A percentile compares a stretch with the other conserved stretches of the same genome.
phyloP scores from a whole-genome alignment of 1,284 basidiomycete species.

The Malassezia sp. region DNA sequence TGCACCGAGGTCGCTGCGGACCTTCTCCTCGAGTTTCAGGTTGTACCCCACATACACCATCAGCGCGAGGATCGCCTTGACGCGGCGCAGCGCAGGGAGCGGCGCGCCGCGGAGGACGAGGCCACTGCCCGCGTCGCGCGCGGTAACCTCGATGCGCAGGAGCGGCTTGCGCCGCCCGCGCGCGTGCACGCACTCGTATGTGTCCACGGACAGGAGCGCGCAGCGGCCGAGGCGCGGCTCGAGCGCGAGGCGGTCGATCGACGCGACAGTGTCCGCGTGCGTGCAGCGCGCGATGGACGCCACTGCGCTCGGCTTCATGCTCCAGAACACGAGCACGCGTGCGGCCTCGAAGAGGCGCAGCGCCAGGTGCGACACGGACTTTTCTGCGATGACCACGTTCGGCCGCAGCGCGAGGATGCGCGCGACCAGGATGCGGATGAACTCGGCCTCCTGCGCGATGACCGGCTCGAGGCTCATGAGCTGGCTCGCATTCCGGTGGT shows the following conservation, averaged over 20 bases:
- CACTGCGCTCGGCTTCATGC: constrained; percentile 77
- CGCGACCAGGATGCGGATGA: constrained; percentile 73
- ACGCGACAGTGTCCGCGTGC: constrained; percentile 85
- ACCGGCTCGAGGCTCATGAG: constrained; percentile 88
- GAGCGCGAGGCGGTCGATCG: constrained; percentile 82
- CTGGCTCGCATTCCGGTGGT: constrained; percentile 75
- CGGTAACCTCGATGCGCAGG: constrained; percentile 84
- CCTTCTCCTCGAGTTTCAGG: constrained; percentile 80
- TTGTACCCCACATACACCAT: constrained; percentile 80
- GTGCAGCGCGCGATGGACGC: constrained; percentile 83
- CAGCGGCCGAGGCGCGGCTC: constrained; percentile 86
- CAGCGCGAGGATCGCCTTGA: constrained; percentile 86
- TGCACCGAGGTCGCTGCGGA: constrained; percentile 71
- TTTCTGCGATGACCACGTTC: constrained; percentile 82
- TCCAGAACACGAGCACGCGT: constrained; percentile 78
- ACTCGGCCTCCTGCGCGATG: constrained; percentile 85
- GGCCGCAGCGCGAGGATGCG: constrained; percentile 82
- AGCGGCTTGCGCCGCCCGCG: constrained; percentile 71
- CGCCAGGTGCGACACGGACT: constrained; percentile 80
- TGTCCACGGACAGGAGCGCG: constrained; percentile 74
- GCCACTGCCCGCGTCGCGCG: constrained; percentile 81
- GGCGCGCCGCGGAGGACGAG: constrained; percentile 84
- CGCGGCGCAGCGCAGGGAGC: constrained; percentile 62
- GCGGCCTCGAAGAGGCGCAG: constrained; percentile 76
- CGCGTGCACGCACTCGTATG: constrained; percentile 63